Base-by-base conservation (phyloP, 2,329 filamentous ascomycete species). In the Chaetomium globosum region DNA sequence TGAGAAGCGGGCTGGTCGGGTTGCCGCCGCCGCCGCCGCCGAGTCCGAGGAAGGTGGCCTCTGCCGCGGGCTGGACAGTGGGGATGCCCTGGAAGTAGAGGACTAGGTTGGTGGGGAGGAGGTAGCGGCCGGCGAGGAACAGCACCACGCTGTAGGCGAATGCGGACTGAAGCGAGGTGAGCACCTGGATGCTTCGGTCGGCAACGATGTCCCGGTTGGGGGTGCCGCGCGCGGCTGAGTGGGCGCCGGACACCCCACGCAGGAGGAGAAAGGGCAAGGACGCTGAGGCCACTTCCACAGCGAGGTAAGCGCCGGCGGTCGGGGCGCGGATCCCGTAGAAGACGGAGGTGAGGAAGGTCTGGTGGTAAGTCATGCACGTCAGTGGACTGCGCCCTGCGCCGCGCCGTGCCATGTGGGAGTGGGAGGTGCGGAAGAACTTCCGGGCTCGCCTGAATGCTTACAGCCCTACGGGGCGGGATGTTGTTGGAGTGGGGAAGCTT, bases 211-310 rank as follows among this genome's bases (percentile, higher is more conserved):
- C 85, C 67, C 83, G 83, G 75, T 90, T 89, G 61, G 84, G 81
- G 31, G 85, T 79, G 53, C 80, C 75, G 30, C 77, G 76, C 36
- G 83, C 83, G 49, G 84, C 78, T 63, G 84, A 81, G 76, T 93
- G 91, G 21, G 85, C 82, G 48, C 81, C 80, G 46, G 89, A 88
- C 33, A 89, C 80, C 5, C 86, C 83, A 59, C 92, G 90, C 62
- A 96, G 81, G 52, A 95, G 83, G 66, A 85, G 82, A 77, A 96
- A 94, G 1, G 93, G 92, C 31, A 91, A 74, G 51, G 88, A 87
- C 51, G 87, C 86, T 2, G 91, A 86, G 65, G 88, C 72, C 60
- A 90, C 79, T 71, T 93, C 90, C 72, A 94, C 89, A 39, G 79
- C 75, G 59, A 92, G 83, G 43, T 86, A 86, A 48, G 84, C 79